Percentiles rank a stretch among this genome's conserved stretches.
Conservation (phyloP, 2,329 filamentous ascomycete species). For the Sporothrix schenckii region DNA sequence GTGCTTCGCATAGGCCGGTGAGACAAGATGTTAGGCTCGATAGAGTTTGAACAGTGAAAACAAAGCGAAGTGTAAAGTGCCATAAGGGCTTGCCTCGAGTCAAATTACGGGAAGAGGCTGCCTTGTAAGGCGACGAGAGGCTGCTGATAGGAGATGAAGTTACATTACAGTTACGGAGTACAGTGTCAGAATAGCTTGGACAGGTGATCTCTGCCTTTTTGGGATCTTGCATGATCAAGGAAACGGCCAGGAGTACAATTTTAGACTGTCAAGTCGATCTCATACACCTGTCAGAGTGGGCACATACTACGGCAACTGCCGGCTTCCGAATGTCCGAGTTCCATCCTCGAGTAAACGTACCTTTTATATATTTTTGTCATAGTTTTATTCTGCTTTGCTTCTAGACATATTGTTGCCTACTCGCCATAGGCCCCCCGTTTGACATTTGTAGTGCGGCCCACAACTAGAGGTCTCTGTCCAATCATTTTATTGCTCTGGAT, state of each 20-base stretch:
- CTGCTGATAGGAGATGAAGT: background rate
- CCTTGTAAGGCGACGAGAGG: background rate
- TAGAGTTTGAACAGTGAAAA: background rate
- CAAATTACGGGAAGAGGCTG: no score
- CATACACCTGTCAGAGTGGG: background rate
- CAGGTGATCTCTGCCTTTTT: no score
- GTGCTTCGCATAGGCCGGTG: background rate
- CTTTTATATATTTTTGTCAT: background rate
- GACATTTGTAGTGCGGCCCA: background rate
- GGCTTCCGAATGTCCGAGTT: slow-evolving; percentile 9
- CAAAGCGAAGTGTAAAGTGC: background rate
- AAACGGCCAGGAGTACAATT: background rate
- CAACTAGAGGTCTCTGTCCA: background rate
- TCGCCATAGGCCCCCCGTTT: no score
- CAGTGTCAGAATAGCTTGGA: background rate
- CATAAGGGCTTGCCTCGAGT: background rate
- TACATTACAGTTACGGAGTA: background rate
- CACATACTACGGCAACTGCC: background rate
- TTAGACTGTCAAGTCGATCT: background rate
- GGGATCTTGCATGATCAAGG: background rate
- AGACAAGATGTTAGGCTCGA: background rate
- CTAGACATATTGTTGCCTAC: no score
- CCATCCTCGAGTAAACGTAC: background rate
- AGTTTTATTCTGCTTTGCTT: background rate
- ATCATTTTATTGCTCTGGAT: background rate